These are phyloP conservation scores for Acarospora socialis DNA, from an alignment of 2,329 filamentous ascomycete species.

Conservation along the genomic window DNA sequence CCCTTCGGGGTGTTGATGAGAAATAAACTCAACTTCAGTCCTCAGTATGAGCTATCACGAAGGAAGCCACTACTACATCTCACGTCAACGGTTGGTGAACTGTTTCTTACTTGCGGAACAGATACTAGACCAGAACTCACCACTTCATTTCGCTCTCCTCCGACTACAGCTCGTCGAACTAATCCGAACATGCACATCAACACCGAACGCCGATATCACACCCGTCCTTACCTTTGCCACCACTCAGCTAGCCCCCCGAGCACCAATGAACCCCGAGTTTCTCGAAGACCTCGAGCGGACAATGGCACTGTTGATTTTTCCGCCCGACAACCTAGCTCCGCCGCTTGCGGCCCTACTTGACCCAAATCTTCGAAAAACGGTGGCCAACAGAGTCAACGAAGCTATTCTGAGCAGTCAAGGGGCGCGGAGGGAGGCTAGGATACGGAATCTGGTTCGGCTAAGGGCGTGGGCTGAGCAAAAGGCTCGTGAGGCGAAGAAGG, in stretches of 20 bases:
- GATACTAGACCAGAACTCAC: slow-evolving; percentile 74
- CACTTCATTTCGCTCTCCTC: slow-evolving; percentile 77
- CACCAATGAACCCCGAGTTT: slow-evolving; percentile 67
- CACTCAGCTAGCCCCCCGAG: slow-evolving; percentile 71
- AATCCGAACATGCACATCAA: slow-evolving; percentile 60
- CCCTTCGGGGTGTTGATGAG: slow-evolving; percentile 80
- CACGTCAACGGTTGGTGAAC: slow-evolving; percentile 9
- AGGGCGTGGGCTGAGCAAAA: slow-evolving; percentile 68
- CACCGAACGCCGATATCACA: slow-evolving; percentile 55
- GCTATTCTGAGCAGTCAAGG: slow-evolving; percentile 66
- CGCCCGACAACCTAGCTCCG: slow-evolving; percentile 62
- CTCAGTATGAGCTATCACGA: slow-evolving; percentile 60
- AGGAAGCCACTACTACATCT: slow-evolving; percentile 10
- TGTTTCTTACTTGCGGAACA: slow-evolving; percentile 25
- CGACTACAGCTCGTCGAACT: slow-evolving; percentile 88
- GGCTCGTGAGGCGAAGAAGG: slow-evolving; percentile 32
- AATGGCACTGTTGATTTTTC: slow-evolving; percentile 83
- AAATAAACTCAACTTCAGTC: slow-evolving; percentile 64
- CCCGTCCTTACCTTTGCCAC: slow-evolving; percentile 79
- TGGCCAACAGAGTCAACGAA: slow-evolving; percentile 82
- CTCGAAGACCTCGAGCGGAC: slow-evolving; percentile 79
- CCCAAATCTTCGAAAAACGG: slow-evolving; percentile 61
- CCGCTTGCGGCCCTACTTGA: slow-evolving; percentile 64
- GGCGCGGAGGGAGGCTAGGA: slow-evolving; percentile 61
- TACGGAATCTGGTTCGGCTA: slow-evolving; percentile 66